Conservation (phyloP, 148 eudicot species). For the Persicaria maculosa region DNA sequence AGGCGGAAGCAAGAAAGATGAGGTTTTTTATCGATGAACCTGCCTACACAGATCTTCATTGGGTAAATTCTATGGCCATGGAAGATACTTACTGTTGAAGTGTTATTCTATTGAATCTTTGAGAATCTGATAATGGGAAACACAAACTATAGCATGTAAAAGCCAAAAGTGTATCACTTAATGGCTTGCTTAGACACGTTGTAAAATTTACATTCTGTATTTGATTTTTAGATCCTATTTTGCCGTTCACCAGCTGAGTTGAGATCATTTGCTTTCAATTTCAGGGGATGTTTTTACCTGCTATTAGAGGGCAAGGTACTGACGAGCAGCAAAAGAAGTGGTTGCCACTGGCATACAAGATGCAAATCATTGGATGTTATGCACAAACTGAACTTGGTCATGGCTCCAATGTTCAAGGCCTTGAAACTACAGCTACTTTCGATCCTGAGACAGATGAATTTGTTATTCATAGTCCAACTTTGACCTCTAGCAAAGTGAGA, state of each 20-base stretch:
- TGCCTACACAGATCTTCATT: slow-evolving; percentile 85
- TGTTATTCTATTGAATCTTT: neutral
- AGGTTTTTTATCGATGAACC: slow-evolving; percentile 78
- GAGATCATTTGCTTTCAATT: neutral
- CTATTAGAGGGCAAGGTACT: slow-evolving; percentile 91
- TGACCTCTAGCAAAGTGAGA: slow-evolving; percentile 93
- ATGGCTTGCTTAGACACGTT: no score
- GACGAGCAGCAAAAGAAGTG: slow-evolving; percentile 90
- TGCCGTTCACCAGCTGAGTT: neutral
- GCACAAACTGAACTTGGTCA: slow-evolving; percentile 99
- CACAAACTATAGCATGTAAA: no score
- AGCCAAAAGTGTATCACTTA: no score
- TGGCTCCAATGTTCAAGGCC: slow-evolving; percentile 98
- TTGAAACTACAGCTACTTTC: slow-evolving; percentile 95
- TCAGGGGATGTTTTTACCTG: slow-evolving; percentile 94
- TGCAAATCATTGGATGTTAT: slow-evolving; percentile 97
- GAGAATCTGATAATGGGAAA: neutral
- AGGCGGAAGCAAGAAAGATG: slow-evolving; percentile 61
- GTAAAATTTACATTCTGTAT: no score
- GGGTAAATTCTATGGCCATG: slow-evolving; percentile 38
- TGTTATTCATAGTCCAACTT: slow-evolving; percentile 79
- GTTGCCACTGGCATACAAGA: slow-evolving; percentile 85
- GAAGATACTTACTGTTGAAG: neutral
- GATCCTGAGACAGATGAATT: slow-evolving; percentile 89
- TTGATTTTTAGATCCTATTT: neutral